phyloP scores from a whole-genome alignment of 192 early-diverging fungal genomes.

The Coemansia sp. region DNA sequence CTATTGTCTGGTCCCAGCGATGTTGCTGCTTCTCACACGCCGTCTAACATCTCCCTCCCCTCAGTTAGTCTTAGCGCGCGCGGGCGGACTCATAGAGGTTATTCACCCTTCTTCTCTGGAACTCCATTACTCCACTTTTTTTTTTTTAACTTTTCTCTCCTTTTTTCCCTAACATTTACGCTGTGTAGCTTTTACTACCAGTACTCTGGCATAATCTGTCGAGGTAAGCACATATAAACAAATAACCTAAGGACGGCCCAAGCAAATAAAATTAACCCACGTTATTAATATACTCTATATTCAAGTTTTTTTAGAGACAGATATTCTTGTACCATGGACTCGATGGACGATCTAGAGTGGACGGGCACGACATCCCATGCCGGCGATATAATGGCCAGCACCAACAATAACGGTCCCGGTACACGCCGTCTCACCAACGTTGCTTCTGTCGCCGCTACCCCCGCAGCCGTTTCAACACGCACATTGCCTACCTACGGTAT shows the following conservation, averaged over 20 bases:
- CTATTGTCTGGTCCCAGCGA: not conserved
- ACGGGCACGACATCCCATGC: slow-evolving; percentile 41
- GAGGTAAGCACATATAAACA: not conserved
- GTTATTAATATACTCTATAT: not conserved
- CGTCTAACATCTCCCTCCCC: not conserved
- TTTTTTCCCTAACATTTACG: slow-evolving; percentile 8
- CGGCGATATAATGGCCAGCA: slow-evolving; percentile 40
- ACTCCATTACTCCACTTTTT: not conserved
- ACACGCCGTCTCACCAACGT: not conserved
- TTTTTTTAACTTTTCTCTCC: not conserved
- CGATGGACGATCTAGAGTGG: slow-evolving; percentile 46
- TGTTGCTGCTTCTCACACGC: slow-evolving; percentile 8
- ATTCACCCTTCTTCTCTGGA: not conserved
- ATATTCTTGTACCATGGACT: not conserved
- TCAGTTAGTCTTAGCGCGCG: not conserved
- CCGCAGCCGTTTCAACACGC: slow-evolving; percentile 23
- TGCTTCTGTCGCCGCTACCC: slow-evolving; percentile 2
- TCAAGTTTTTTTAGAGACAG: slow-evolving; percentile 1
- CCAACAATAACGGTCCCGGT: slow-evolving; percentile 10
- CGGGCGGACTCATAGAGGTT: not conserved
- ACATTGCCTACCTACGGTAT: slow-evolving; percentile 30
- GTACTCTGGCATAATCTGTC: not conserved
- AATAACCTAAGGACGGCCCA: not conserved
- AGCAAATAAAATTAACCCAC: not conserved
- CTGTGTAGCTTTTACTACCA: slow-evolving; percentile 1